Evolutionary conservation across 345 rosid genomes (phyloP).

Genomic region (Eucalyptus shirleyi): DNA sequence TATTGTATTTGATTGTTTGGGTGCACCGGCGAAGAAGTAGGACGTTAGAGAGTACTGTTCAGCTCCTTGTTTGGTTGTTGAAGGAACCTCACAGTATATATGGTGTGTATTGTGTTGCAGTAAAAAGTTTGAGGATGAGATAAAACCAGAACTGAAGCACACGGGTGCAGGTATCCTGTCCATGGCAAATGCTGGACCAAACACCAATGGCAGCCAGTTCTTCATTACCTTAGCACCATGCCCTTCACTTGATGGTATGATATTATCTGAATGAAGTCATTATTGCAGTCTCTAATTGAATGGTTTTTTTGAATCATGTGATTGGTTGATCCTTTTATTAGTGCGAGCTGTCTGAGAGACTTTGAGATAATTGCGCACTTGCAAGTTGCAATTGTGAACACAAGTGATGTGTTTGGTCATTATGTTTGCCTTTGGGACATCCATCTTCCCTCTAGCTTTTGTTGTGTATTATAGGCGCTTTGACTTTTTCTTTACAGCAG

Average conservation of each 20-base stretch:
- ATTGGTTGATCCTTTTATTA: not conserved
- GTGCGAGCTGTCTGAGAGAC: not conserved
- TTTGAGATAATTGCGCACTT: not conserved
- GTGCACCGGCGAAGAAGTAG: not conserved
- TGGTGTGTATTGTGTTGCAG: conserved; percentile 4
- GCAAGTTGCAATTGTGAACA: not conserved
- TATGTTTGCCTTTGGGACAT: not conserved
- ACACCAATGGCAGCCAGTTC: conserved; percentile 92
- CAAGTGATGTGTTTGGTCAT: not conserved
- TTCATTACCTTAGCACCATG: conserved; percentile 82
- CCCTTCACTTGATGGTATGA: conserved; percentile 76
- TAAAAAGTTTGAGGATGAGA: conserved; percentile 83
- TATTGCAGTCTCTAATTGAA: not conserved
- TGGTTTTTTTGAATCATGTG: not conserved
- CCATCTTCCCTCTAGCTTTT: not conserved
- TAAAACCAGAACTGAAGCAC: conserved; percentile 74
- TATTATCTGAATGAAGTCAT: not conserved
- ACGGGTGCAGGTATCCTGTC: conserved; percentile 92
- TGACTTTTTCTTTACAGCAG: not conserved
- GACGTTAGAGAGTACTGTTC: not conserved
- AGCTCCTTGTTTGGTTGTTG: not conserved
- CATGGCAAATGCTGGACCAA: conserved; percentile 97
- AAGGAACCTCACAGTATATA: not conserved
- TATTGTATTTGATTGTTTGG: not conserved
- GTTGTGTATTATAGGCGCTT: not conserved